phyloP scores from a whole-genome alignment of 2,329 filamentous ascomycete genomes.

The Dactylellina sp. region DNA sequence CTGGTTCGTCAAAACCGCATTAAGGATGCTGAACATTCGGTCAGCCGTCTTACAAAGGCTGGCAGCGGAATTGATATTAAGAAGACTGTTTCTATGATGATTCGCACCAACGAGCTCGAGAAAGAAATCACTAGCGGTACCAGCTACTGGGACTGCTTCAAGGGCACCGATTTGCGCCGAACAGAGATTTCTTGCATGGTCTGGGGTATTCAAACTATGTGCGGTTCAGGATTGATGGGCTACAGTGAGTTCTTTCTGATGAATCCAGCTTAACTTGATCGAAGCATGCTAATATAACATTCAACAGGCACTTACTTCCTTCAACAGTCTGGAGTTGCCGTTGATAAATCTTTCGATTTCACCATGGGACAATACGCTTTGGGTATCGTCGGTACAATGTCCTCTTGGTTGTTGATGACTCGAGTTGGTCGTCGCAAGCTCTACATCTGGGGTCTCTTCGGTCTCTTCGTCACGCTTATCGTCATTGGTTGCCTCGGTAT shows the following conservation, averaged over 20 bases:
- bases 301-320: conserved; percentile 66
- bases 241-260: conserved; percentile 32
- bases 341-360: conserved; percentile 62
- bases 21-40: conserved; percentile 74
- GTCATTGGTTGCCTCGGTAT: conserved; percentile 48
- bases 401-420: conserved; percentile 68
- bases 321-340: conserved; percentile 64
- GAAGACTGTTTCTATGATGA: conserved; percentile 91
- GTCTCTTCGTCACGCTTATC: conserved; percentile 64
- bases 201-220: conserved; percentile 65
- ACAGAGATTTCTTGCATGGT: conserved; percentile 76
- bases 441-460: conserved; percentile 66
- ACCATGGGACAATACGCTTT: conserved; percentile 75
- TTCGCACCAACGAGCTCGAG: conserved; percentile 85
- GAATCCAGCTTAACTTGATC: conserved; percentile 61
- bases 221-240: conserved; percentile 62
- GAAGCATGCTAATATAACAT: conserved; percentile 61
- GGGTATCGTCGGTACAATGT: conserved; percentile 68
- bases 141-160: conserved; percentile 85
- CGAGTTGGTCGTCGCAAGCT: conserved; percentile 68
- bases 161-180: conserved; percentile 78
- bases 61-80: conserved; percentile 82
- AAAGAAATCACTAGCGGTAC: conserved; percentile 78
- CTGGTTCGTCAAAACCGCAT: conserved; percentile 75
- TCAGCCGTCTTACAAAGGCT: conserved; percentile 73